These are phyloP conservation scores for Podospora bellae-mahoneyi DNA, from an alignment of 495 filamentous ascomycete species.

Conservation along the genomic window DNA sequence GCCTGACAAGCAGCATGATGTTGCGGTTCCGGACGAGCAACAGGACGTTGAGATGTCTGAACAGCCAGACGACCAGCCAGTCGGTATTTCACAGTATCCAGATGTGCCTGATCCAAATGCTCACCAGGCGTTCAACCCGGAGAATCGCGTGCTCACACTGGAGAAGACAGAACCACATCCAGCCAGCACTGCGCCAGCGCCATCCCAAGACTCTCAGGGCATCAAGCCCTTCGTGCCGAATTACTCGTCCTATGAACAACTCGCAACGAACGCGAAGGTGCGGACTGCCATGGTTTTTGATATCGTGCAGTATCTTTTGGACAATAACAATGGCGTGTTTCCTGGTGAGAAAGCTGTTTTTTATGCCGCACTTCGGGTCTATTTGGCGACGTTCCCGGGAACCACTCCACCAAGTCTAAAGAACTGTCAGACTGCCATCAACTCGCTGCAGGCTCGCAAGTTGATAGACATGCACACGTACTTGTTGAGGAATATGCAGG, in stretches of 20 bases:
- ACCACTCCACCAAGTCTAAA: slow-evolving; percentile 34
- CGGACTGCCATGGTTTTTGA: slow-evolving; percentile 42
- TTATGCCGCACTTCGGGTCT: slow-evolving; percentile 65
- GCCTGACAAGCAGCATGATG: not conserved
- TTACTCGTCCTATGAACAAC: slow-evolving; percentile 22
- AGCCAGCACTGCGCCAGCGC: not conserved
- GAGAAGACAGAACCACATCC: not conserved
- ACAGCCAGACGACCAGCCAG: not conserved
- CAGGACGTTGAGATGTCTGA: not conserved
- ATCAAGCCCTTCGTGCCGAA: slow-evolving; percentile 24
- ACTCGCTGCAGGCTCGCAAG: slow-evolving; percentile 26
- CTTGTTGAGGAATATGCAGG: slow-evolving; percentile 30
- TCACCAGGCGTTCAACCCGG: not conserved
- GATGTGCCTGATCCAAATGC: not conserved
- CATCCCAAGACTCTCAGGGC: not conserved
- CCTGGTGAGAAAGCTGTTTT: slow-evolving; percentile 70
- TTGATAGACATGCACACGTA: slow-evolving; percentile 29
- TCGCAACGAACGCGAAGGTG: slow-evolving; percentile 28
- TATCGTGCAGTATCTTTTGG: slow-evolving; percentile 67
- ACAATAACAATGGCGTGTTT: slow-evolving; percentile 67
- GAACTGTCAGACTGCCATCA: slow-evolving; percentile 49
- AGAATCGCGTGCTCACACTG: not conserved
- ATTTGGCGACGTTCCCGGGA: slow-evolving; percentile 44
- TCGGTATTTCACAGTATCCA: not conserved
- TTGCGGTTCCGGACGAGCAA: not conserved